A percentile compares a stretch with the other conserved stretches of the same genome.
Conservation (phyloP, 306 rosid genomes). For the Oemleria cerasiformis region DNA sequence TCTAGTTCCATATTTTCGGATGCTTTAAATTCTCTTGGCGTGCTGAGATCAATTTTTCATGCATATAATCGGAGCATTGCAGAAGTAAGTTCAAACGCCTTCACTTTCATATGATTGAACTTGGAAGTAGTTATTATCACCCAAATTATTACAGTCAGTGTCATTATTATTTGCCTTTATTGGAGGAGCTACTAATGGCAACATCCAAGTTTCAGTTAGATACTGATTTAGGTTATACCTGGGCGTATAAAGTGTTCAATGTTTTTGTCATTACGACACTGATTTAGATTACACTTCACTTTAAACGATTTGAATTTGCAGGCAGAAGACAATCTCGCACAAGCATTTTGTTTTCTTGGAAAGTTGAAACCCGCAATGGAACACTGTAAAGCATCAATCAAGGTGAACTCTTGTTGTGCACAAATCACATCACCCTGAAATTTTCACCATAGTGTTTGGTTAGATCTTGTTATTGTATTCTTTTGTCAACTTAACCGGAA, state of each 20-base stretch:
- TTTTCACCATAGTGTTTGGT: conserved; percentile 7
- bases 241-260: background rate
- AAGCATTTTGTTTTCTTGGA: conserved; percentile 65
- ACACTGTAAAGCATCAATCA: conserved; percentile 80
- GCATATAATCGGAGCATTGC: conserved; percentile 67
- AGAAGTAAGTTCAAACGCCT: conserved; percentile 52
- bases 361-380: conserved; percentile 46
- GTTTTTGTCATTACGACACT: background rate
- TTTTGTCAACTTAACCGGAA: too few relatives aligned
- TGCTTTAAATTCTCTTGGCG: conserved; percentile 51
- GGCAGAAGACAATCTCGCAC: conserved; percentile 86
- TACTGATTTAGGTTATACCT: background rate
- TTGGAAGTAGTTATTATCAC: background rate
- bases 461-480: background rate
- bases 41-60: conserved; percentile 65
- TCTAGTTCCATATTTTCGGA: conserved; percentile 41
- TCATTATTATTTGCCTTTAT: background rate
- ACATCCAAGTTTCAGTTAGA: background rate
- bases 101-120: background rate
- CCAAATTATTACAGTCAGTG: background rate
- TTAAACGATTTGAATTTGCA: conserved; percentile 34
- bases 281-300: background rate
- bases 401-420: conserved; percentile 35
- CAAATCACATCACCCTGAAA: conserved; percentile 8
- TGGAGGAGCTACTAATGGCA: conserved; percentile 2